phyloP scores from a whole-genome alignment of 2,329 filamentous ascomycete species.

The Cucurbitaria berberidis region DNA sequence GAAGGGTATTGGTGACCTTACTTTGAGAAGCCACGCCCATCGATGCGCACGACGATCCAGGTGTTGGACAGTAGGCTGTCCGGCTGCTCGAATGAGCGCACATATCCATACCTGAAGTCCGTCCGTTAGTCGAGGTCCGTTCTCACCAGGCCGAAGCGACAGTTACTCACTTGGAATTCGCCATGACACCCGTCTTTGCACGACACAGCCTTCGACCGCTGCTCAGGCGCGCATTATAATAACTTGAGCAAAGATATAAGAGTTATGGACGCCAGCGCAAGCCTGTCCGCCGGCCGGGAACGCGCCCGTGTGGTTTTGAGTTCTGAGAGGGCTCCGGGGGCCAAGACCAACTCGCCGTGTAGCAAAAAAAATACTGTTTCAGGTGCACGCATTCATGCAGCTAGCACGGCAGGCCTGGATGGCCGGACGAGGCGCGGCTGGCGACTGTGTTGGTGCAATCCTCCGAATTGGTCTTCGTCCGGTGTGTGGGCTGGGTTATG shows the following conservation, averaged over 20 bases:
- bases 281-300: constrained; percentile 8
- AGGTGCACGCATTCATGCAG: constrained; percentile 25
- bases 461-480: constrained; percentile 17
- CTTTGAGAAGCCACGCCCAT: constrained; percentile 96
- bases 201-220: neutral
- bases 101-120: constrained; percentile 82
- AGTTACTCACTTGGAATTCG: constrained; percentile 33
- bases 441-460: constrained; percentile 6
- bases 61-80: constrained; percentile 86
- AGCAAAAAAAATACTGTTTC: constrained; percentile 24
- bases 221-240: constrained; percentile 25
- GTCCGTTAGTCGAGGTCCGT: constrained; percentile 23
- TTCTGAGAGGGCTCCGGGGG: constrained; percentile 7
- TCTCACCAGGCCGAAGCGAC: constrained; percentile 2
- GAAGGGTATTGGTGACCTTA: constrained; percentile 46
- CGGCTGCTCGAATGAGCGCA: constrained; percentile 83
- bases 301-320: constrained; percentile 24
- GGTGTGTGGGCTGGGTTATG: constrained; percentile 6
- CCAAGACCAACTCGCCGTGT: constrained; percentile 17
- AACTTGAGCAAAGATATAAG: constrained; percentile 1
- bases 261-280: constrained; percentile 8
- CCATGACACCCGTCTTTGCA: constrained; percentile 19
- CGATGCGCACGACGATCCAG: constrained; percentile 93
- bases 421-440: constrained; percentile 14
- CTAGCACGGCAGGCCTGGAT: constrained; percentile 16